A percentile compares a stretch with the other conserved stretches of the same genome.
Evolutionary conservation across 176 grass and related monocot genomes (phyloP).

Genomic region (Metroxylon sagu): DNA sequence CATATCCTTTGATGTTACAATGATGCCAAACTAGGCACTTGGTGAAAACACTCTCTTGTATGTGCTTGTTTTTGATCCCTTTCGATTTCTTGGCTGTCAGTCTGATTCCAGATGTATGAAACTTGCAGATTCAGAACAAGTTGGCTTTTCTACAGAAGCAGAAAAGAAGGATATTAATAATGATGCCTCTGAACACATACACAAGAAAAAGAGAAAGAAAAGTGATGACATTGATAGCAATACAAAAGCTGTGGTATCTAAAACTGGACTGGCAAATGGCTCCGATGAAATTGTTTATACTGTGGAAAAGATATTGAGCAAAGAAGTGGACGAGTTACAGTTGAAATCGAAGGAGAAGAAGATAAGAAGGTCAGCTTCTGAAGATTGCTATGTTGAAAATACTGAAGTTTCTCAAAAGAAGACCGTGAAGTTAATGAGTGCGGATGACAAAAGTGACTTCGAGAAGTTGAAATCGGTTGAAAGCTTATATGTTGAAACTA

Average conservation of each 20-base stretch:
- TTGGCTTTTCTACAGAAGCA: neutral
- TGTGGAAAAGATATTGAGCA: neutral
- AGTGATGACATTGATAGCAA: neutral
- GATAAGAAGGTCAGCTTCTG: no score
- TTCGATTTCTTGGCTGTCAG: neutral
- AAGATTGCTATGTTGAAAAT: no score
- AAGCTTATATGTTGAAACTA: conserved; percentile 16
- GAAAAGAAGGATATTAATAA: neutral
- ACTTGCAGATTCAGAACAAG: conserved; percentile 11
- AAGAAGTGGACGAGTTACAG: neutral
- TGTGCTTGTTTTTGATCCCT: neutral
- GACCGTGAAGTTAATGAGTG: neutral
- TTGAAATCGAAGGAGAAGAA: conserved; percentile 14
- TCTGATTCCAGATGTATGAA: neutral
- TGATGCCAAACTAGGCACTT: neutral
- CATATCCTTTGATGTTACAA: neutral
- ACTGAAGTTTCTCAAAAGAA: conserved; percentile 3
- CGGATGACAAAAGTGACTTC: neutral
- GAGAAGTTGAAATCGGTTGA: conserved; percentile 6
- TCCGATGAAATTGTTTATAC: neutral
- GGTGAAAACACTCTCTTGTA: no score
- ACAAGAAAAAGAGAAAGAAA: conserved; percentile 47
- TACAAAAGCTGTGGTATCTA: neutral
- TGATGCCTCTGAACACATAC: neutral
- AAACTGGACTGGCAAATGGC: neutral